Evolutionary conservation across 192 early-diverging fungal species (phyloP), one percentile per base, ranked within the genome.

Genomic region (Podila verticillata): DNA sequence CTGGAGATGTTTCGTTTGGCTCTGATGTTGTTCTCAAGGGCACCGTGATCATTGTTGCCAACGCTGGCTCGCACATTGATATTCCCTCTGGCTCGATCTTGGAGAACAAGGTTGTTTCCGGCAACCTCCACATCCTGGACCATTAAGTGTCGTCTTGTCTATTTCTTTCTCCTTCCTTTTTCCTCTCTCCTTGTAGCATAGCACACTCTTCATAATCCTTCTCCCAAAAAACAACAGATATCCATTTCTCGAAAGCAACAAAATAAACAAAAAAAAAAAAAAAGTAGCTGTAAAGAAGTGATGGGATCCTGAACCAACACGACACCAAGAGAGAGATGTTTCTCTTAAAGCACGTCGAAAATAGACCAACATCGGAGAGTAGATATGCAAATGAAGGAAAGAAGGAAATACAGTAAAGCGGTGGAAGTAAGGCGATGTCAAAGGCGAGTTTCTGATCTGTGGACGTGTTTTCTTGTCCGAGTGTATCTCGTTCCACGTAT

Each of bases 1-100:
- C 97, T 7, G 98, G 98, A 29, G 97, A 98, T 84, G 98, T 99
- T 22, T 93, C 92, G n/a, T 99, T 99, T 82, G 97, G 98, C 44
- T 86, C 92, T 32, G 92, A 95, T 70, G 96, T 98, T 36, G 88
- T 94, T 10, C 86, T 99, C 19, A 88, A 90, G 73, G 94, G 98
- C 58, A 98, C 98, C 7, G 98, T 99, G 44, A 99, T 99, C 61
- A 98, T 99, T 83, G 98, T 99, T 22, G 96, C 98, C 35, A 99
- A 98, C 88, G 91, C 95, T 65, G 98, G 98, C n/a, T 87, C 86
- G n/a, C 91, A 96, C 63, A 99, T 98, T 72, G 97, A 98, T 83
- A 97, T 99, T 69, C 96, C 98, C 22, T 93, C 95, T 7, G 94
- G 96, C 48, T 87, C 96, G 28, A 92, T 98, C 66, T 87, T 99